Percentiles rank a stretch among this genome's conserved stretches.
These are phyloP conservation scores for Panellus pusillus DNA, from an alignment of 768 basidiomycete species.

Conservation along the genomic window DNA sequence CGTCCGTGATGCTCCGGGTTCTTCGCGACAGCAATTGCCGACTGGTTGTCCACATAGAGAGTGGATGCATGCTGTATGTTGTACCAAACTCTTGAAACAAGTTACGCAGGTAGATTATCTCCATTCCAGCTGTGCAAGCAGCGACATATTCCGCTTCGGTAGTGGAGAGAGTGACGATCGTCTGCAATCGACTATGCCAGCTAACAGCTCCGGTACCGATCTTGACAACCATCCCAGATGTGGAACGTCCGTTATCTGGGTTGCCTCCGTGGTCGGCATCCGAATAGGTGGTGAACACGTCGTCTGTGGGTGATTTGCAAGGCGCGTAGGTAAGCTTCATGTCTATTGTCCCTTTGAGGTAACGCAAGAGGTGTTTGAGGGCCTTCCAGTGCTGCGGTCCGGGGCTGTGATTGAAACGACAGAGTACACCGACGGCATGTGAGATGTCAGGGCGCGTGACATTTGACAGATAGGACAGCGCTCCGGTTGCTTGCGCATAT, in stretches of 20 bases:
- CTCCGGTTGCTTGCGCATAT: no score
- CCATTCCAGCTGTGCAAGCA: conserved; percentile 29
- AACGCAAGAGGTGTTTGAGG: no score
- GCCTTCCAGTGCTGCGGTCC: no score
- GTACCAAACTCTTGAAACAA: conserved; percentile 30
- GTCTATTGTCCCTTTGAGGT: no score
- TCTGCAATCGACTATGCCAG: conserved; percentile 40
- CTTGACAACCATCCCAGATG: conserved; percentile 36
- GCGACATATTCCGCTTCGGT: conserved; percentile 43
- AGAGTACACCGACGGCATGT: conserved; percentile 17
- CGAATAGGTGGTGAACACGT: conserved; percentile 23
- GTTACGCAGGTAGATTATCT: conserved; percentile 33
- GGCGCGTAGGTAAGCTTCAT: no score
- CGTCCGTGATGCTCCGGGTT: conserved; percentile 36
- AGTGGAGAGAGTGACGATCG: conserved; percentile 37
- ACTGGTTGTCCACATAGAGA: conserved; percentile 37
- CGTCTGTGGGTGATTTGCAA: conserved; percentile 9
- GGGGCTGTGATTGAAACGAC: no score
- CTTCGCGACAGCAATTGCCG: conserved; percentile 32
- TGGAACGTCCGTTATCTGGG: conserved; percentile 34
- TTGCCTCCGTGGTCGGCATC: conserved; percentile 31
- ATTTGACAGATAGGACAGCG: no score
- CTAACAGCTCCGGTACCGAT: conserved; percentile 35
- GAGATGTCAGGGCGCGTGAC: conserved; percentile 29
- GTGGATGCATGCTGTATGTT: conserved; percentile 19